Base-by-base conservation (phyloP, 2,329 filamentous ascomycete genomes). In the Periconia digitata region DNA sequence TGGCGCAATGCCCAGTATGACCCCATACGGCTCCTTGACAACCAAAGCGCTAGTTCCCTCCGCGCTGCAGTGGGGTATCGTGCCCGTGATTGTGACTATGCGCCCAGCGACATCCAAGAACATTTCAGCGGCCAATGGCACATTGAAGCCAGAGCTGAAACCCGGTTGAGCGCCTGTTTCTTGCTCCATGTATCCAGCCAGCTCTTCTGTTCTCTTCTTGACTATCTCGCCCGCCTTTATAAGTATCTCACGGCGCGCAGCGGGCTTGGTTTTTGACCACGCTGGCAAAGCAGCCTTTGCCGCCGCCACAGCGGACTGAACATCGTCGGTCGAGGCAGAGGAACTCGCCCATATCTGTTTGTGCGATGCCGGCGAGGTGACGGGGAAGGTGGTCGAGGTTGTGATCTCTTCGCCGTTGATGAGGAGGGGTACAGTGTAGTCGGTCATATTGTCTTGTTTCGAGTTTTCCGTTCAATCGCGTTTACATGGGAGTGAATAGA, bases 1-100 rank as follows among this genome's bases (percentile, higher is more conserved):
- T 8, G 90, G 89, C 2, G 87, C 88, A 68, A 95, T 90, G 2
- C 83, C 85, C 23, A 95, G 74, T 15, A 92, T 79, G 7, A 94
- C 89, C 1, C 90, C 90, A 59, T 83, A 90, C 0, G 90, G 89
- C 70, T 92, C 87, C 64, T 85, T 86, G 54, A 85, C 72, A 3
- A 95, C 73, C 56, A 94, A 75, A 0, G 85, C 88, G 41, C 73
- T 77, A 20, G 77, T 77, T 0, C 77, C 79, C 32, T 81, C 75
- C 15, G 80, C 60, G 13, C 66, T 66, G 17, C 76, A 73, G 2
- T 70, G 69, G 0, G 80, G 80, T 16, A 81, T 76, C 8, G 65
- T 62, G 1, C 80, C 81, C 57, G 74, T 72, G 13, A 82, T 71
- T 2, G 68, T 68, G 6, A 73, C 64, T 21, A 80, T 71, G 38